Percentiles rank a stretch among this genome's conserved stretches.
Evolutionary conservation across 176 grass and related monocot genomes (phyloP).

Genomic region (Chloris gayana): DNA sequence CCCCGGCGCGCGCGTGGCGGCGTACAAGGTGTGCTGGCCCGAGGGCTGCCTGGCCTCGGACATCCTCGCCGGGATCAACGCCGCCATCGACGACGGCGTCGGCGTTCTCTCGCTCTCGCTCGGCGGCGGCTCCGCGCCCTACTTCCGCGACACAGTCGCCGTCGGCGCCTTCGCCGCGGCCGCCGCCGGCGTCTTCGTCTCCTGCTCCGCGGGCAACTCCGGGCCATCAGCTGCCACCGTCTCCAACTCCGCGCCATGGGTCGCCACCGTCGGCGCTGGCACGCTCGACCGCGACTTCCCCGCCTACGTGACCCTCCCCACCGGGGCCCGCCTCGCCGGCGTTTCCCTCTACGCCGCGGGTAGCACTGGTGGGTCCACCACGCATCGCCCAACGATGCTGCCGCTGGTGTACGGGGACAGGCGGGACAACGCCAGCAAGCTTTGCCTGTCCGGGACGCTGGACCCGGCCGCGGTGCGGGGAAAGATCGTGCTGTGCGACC

Average conservation of each 20-base stretch:
- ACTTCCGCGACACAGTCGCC: slow-evolving; percentile 86
- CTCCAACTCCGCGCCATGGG: slow-evolving; percentile 89
- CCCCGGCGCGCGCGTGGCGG: slow-evolving; percentile 74
- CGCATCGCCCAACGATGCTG: slow-evolving; percentile 48
- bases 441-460: slow-evolving; percentile 83
- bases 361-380: too few relatives aligned
- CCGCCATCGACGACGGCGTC: slow-evolving; percentile 71
- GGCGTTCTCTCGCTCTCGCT: slow-evolving; percentile 91
- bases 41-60: slow-evolving; percentile 85
- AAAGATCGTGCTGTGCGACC: slow-evolving; percentile 90
- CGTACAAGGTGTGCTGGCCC: slow-evolving; percentile 94
- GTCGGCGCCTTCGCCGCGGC: slow-evolving; percentile 77
- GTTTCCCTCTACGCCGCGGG: slow-evolving; percentile 88
- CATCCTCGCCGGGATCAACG: slow-evolving; percentile 90
- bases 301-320: slow-evolving; percentile 54
- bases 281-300: slow-evolving; percentile 91
- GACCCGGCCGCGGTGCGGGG: slow-evolving; percentile 65
- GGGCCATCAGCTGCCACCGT: slow-evolving; percentile 66
- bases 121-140: slow-evolving; percentile 80
- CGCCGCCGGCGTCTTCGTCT: slow-evolving; percentile 80
- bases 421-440: slow-evolving; percentile 72
- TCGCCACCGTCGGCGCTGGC: slow-evolving; percentile 79
- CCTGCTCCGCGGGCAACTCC: slow-evolving; percentile 95
- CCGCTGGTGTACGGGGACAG: slow-evolving; percentile 69
- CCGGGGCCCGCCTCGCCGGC: slow-evolving; percentile 51